Evolutionary conservation across 768 basidiomycete species (phyloP).

Genomic region (Tephrocybe sp.): DNA sequence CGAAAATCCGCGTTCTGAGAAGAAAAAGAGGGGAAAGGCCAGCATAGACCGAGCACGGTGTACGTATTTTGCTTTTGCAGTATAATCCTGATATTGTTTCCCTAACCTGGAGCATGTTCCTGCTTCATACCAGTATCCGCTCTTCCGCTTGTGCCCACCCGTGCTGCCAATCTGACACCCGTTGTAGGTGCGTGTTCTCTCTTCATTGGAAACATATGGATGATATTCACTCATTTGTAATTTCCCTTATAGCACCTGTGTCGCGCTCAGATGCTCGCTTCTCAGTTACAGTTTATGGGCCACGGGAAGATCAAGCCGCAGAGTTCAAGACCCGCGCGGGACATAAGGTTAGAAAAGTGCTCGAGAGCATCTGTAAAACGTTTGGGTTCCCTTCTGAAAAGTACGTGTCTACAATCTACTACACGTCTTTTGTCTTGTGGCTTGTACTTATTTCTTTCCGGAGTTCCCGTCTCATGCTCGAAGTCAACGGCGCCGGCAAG

Average conservation of each 20-base stretch:
- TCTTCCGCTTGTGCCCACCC: background rate
- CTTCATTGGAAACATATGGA: background rate
- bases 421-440: background rate
- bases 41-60: background rate
- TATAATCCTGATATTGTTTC: background rate
- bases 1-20: no score
- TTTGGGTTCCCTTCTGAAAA: constrained; percentile 29
- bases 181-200: background rate
- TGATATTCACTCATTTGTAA: background rate
- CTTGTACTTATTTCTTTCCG: background rate
- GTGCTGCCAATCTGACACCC: background rate
- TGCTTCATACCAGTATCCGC: background rate
- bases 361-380: constrained; percentile 37
- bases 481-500: background rate
- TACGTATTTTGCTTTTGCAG: background rate
- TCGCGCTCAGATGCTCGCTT: constrained; percentile 20
- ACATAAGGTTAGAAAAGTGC: constrained; percentile 38
- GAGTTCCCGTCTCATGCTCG: constrained; percentile 13
- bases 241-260: background rate
- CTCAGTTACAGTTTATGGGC: constrained; percentile 25
- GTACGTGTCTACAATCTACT: constrained; percentile 16
- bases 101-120: no score
- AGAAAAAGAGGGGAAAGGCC: background rate
- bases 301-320: constrained; percentile 15
- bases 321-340: constrained; percentile 43